Conservation (phyloP, 148 eudicot genomes). For the Camellia lanceoleosa region DNA sequence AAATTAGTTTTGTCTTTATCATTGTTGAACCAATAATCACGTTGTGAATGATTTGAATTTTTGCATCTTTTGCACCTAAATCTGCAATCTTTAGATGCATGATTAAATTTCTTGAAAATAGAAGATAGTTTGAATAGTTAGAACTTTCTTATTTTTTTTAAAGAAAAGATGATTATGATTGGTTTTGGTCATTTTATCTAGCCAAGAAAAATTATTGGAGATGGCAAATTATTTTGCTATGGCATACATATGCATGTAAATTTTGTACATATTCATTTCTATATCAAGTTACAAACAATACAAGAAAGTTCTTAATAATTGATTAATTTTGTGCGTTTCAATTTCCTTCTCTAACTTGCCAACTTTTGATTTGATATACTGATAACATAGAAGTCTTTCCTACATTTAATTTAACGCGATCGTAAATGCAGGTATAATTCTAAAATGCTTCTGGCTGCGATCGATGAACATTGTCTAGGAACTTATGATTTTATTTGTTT, state of each 20-base stretch:
- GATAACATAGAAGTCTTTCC: not conserved
- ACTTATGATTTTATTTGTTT: constrained; percentile 68
- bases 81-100: too few relatives aligned
- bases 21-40: too few relatives aligned
- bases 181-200: not conserved
- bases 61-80: too few relatives aligned
- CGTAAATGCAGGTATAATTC: constrained; percentile 59
- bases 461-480: constrained; percentile 68
- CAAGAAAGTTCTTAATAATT: not conserved
- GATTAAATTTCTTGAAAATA: too few relatives aligned
- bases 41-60: too few relatives aligned
- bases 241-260: not conserved
- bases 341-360: constrained; percentile 2
- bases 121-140: not conserved
- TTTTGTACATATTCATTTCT: not conserved
- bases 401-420: not conserved
- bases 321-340: constrained; percentile 10
- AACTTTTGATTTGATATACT: not conserved
- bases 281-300: not conserved
- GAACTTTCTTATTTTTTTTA: not conserved
- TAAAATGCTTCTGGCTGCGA: constrained; percentile 69
- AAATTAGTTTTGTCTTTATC: too few relatives aligned
- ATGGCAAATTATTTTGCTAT: constrained; percentile 1
- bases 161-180: not conserved
- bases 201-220: not conserved